Evolutionary conservation across 495 filamentous ascomycete species (phyloP), one percentile per base, ranked within the genome.

Genomic region (Talaromyces proteolyticus): DNA sequence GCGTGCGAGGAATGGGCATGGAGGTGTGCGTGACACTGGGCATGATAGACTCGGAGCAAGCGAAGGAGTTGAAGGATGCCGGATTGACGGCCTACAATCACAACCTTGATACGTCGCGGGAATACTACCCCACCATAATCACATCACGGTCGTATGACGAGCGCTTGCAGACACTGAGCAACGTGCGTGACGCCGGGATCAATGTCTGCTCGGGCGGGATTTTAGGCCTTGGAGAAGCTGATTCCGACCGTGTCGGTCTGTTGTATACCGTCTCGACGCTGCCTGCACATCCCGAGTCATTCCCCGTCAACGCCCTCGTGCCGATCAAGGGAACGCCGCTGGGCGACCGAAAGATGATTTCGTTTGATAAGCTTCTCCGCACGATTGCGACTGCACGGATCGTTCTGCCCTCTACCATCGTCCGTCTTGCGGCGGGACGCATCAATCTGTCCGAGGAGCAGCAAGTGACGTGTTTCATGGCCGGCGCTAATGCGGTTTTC

Each of bases 21-120:
- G 89, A 94, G 61, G 82, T 82, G 18, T 92, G 89, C 64, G 89
- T 94, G 10, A 94, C 89, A 10, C 74, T 94, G 16, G 89, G 89
- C 46, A 94, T 94, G 88, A 88, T 94, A 53, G 85, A 91, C 64
- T 70, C 71, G 16, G 66, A 69, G 51, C 89, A 92, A 67, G 89
- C 89, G 23, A 75, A 77, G 62, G 87, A 91, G 66, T 72, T 94
- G 47, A 85, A 84, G 52, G 81, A 79, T n/a, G 89, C 89, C 1
- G 89, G 89, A 0, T 62, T 94, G 53, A 94, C 89, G 12, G 89
- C 89, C 1, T 92, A 92, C 64, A 92, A 94, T 67, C 89, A 94
- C 69, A 94, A 94, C 59, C 72, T 94, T 44, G 89, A 94, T 63
- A 94, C 89, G 3, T 84, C 78, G n/a, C 77, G 89, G 48, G 88